Percentiles rank a stretch among this genome's conserved stretches.
Evolutionary conservation across 1,284 basidiomycete genomes (phyloP).

Genomic region (Rhodotorula sp.): DNA sequence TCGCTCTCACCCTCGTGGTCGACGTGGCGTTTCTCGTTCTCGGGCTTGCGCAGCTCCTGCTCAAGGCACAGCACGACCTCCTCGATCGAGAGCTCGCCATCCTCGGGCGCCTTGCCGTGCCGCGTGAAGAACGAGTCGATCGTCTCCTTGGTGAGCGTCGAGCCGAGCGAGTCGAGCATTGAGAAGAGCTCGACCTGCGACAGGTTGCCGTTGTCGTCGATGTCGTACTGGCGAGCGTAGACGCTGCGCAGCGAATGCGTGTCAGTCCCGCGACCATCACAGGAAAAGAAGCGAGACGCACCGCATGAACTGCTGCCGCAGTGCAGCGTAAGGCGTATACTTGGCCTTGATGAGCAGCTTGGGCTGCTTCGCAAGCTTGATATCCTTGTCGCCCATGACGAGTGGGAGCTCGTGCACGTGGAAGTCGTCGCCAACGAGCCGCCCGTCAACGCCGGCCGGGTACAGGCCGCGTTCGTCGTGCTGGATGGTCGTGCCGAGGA

Average conservation of each 20-base stretch:
- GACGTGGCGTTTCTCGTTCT: constrained; percentile 59
- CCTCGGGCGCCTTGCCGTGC: constrained; percentile 67
- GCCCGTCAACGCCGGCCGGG: constrained; percentile 58
- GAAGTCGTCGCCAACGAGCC: constrained; percentile 60
- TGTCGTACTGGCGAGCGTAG: constrained; percentile 86
- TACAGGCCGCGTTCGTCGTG: constrained; percentile 73
- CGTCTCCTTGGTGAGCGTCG: constrained; percentile 79
- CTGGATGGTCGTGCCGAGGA: constrained; percentile 71
- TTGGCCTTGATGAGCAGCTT: constrained; percentile 65
- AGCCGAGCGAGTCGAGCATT: constrained; percentile 97
- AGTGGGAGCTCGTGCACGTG: constrained; percentile 34
- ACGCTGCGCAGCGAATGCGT: constrained; percentile 54
- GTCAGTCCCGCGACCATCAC: neutral
- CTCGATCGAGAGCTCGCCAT: constrained; percentile 69
- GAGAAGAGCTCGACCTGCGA: constrained; percentile 85
- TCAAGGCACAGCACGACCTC: constrained; percentile 77
- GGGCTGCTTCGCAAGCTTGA: constrained; percentile 46
- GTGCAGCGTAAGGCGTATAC: constrained; percentile 80
- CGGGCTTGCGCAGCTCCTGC: constrained; percentile 69
- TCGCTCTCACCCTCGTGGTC: neutral
- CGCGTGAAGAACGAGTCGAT: constrained; percentile 76
- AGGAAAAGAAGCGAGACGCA: neutral
- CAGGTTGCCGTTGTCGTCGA: constrained; percentile 75
- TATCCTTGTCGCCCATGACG: constrained; percentile 21
- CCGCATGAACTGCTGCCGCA: constrained; percentile 68